Percentiles rank a stretch among this genome's conserved stretches.
phyloP scores from a whole-genome alignment of 1,139 yeast genomes.

The Groenewaldozyma sp. region DNA sequence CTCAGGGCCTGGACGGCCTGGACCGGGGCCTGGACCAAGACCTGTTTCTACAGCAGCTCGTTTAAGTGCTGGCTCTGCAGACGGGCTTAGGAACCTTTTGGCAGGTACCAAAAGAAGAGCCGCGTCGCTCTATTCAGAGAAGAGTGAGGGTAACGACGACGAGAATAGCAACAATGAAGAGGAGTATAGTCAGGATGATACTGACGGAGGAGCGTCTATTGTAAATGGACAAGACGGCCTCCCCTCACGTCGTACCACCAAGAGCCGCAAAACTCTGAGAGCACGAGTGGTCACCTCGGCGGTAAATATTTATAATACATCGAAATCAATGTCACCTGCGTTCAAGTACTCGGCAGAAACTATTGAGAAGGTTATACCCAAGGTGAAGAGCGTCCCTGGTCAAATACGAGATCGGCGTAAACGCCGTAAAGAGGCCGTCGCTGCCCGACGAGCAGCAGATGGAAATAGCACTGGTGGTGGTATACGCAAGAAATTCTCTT shows the following conservation, averaged over 20 bases:
- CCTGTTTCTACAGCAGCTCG: constrained; percentile 7
- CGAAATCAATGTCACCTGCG: constrained; percentile 46
- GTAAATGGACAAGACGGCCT: neutral
- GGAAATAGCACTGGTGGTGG: neutral
- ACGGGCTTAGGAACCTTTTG: no score
- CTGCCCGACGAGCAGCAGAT: constrained; percentile 5
- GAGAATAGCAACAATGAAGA: neutral
- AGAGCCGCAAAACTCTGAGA: constrained; percentile 9
- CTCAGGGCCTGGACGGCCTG: no score
- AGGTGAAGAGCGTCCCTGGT: constrained; percentile 4
- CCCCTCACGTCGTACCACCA: no score
- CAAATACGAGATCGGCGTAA: constrained; percentile 3
- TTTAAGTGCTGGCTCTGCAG: no score
- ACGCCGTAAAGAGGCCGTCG: neutral
- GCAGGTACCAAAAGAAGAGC: neutral
- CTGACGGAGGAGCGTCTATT: no score
- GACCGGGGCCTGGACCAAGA: no score
- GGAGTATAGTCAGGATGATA: no score
- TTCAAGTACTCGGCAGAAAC: constrained; percentile 61
- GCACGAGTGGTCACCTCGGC: constrained; percentile 40
- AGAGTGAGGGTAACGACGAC: neutral
- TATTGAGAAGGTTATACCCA: constrained; percentile 50
- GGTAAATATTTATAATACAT: constrained; percentile 47
- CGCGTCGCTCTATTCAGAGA: no score
- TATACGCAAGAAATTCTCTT: constrained; percentile 1